phyloP scores from a whole-genome alignment of 495 filamentous ascomycete species.

The Parmelia sp. region DNA sequence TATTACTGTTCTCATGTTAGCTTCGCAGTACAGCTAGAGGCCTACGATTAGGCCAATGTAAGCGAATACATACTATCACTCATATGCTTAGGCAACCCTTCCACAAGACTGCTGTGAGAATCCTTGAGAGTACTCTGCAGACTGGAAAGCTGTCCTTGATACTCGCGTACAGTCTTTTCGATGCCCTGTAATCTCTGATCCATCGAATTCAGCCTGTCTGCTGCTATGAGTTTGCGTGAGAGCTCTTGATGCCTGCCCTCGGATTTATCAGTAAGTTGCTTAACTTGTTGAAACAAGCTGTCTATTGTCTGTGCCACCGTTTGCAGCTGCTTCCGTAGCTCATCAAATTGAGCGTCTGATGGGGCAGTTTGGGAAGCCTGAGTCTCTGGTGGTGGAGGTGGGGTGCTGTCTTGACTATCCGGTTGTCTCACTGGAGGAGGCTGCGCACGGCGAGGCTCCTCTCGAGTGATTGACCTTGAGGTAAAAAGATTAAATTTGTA shows the following conservation, averaged over 20 bases:
- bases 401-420: conserved; percentile 23
- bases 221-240: conserved; percentile 39
- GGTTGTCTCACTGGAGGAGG: conserved; percentile 34
- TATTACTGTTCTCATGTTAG: conserved; percentile 42
- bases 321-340: conserved; percentile 77
- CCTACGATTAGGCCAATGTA: background rate
- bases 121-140: conserved; percentile 67
- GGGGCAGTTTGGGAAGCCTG: conserved; percentile 44
- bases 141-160: conserved; percentile 59
- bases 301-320: conserved; percentile 64
- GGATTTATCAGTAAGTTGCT: conserved; percentile 32
- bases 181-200: conserved; percentile 51
- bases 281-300: conserved; percentile 60
- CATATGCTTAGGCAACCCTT: conserved; percentile 50
- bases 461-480: conserved; percentile 21
- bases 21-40: background rate
- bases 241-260: conserved; percentile 58
- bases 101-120: conserved; percentile 61
- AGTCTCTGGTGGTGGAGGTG: conserved; percentile 34
- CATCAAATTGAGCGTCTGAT: conserved; percentile 58
- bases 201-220: conserved; percentile 50
- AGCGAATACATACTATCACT: conserved; percentile 32
- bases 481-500: conserved; percentile 68
- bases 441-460: conserved; percentile 35
- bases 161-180: conserved; percentile 58